Conservation (phyloP, 176 grass and related monocot species). For the Aechmea fasciata region DNA sequence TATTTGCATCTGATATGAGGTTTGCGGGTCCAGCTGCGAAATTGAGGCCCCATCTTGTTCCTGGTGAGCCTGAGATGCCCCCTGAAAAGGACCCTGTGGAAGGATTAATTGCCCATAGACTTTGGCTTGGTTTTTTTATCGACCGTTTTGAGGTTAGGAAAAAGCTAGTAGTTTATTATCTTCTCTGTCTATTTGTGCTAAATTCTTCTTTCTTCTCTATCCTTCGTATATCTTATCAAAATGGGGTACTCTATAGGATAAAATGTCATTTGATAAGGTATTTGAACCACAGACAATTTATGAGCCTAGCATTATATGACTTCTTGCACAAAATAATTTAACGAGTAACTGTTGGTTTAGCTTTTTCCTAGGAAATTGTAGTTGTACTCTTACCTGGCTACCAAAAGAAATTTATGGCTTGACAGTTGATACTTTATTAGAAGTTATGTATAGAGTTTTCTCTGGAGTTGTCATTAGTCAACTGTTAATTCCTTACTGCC, state of each 20-base stretch:
- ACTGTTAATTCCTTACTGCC: no score
- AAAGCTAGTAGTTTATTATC: constrained; percentile 20
- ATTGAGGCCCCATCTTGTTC: constrained; percentile 88
- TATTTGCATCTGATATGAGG: constrained; percentile 98
- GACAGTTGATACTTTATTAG: not conserved
- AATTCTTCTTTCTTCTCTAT: constrained; percentile 6
- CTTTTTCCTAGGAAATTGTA: not conserved
- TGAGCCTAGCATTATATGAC: not conserved
- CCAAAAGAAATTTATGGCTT: not conserved
- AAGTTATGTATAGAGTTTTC: not conserved
- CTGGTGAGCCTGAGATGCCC: constrained; percentile 78
- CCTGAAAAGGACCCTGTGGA: constrained; percentile 90
- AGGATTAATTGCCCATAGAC: constrained; percentile 86
- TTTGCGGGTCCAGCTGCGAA: constrained; percentile 90
- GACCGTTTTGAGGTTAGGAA: constrained; percentile 94
- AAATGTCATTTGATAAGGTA: not conserved
- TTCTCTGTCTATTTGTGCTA: constrained; percentile 21
- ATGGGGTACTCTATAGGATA: not conserved
- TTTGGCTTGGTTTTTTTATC: constrained; percentile 98
- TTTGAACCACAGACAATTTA: not conserved
- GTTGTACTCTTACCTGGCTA: not conserved
- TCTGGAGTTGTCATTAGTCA: not conserved
- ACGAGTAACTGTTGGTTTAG: not conserved
- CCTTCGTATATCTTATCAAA: constrained; percentile 6
- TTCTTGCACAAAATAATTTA: not conserved